phyloP scores from a whole-genome alignment of 768 basidiomycete species.

The Mycena venus region DNA sequence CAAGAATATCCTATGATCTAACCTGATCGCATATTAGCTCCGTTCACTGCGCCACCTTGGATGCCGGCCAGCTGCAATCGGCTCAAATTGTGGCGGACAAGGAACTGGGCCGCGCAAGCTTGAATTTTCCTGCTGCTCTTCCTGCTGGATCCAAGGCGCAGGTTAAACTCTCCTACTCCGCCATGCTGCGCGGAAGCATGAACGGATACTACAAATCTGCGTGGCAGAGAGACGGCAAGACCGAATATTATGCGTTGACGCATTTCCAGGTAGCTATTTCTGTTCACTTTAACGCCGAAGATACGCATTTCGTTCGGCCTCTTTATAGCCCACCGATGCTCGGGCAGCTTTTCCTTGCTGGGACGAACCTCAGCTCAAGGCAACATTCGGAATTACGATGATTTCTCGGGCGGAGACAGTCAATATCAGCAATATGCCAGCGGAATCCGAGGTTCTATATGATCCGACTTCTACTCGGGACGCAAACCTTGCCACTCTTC shows the following conservation, averaged over 20 bases:
- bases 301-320: too few relatives aligned
- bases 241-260: conserved; percentile 82
- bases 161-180: conserved; percentile 76
- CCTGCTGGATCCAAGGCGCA: conserved; percentile 78
- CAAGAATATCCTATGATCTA: neutral
- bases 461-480: conserved; percentile 46
- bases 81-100: conserved; percentile 66
- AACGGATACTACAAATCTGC: conserved; percentile 86
- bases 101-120: conserved; percentile 71
- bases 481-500: conserved; percentile 1
- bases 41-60: conserved; percentile 66
- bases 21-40: neutral
- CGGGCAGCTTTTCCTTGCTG: conserved; percentile 83
- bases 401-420: conserved; percentile 81
- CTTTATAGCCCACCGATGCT: conserved; percentile 84
- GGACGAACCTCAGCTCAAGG: conserved; percentile 65
- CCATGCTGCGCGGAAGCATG: conserved; percentile 79
- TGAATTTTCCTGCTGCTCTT: conserved; percentile 68
- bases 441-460: conserved; percentile 65
- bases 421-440: conserved; percentile 91
- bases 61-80: conserved; percentile 58
- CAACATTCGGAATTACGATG: conserved; percentile 82
- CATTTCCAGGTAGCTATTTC: conserved; percentile 80
- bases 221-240: conserved; percentile 73
- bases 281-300: neutral